Evolutionary conservation across 805 yeast species (phyloP), one percentile per base, ranked within the genome.

Genomic region (Candida rishiriensis): DNA sequence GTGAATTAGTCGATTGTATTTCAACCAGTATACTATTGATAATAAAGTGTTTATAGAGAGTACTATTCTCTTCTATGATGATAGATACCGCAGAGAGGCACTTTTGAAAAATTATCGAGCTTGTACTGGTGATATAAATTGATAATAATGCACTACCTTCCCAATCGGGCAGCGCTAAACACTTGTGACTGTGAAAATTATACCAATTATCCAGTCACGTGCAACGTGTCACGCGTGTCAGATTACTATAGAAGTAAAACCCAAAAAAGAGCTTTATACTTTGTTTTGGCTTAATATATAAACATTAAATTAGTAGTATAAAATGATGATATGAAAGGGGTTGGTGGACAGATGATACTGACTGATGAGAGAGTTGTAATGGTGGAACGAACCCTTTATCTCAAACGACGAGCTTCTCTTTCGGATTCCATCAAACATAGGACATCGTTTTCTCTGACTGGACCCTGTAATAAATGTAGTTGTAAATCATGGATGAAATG

Each of bases 361-460:
- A 33, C 32, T 39, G 37, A 28, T 33, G 12, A 36, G n/a, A 13
- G n/a, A n/a, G n/a, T n/a, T n/a, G n/a, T n/a, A n/a, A n/a, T n/a
- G n/a, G n/a, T n/a, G 30, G 35, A 41, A 38, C 34, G 28, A 53
- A 51, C 63, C 26, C 4, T 21, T 76, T 82, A 82, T 82, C 91
- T 87, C 75, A 85, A 78, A 79, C 93, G 83, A 80, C 91, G 83
- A 68, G 98, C 98, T 82, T 91, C 99, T 83, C 99, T 91, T 82
- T 91, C 99, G 63, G 98, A 91, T 82, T 91, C 99, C 97, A 91
- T 93, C 73, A 91, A 83, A 75, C 96, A 93, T 74, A 91, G 85
- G 78, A 93, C 88, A 74, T 91, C 99, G 78, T 91, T 86, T 77
- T 88, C 96, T 75, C 96, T 86, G 73, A 88, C 96, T 73, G 96